Evolutionary conservation across 1,284 basidiomycete species (phyloP), one percentile per base, ranked within the genome.

Genomic region (Melampsora larici-populina): DNA sequence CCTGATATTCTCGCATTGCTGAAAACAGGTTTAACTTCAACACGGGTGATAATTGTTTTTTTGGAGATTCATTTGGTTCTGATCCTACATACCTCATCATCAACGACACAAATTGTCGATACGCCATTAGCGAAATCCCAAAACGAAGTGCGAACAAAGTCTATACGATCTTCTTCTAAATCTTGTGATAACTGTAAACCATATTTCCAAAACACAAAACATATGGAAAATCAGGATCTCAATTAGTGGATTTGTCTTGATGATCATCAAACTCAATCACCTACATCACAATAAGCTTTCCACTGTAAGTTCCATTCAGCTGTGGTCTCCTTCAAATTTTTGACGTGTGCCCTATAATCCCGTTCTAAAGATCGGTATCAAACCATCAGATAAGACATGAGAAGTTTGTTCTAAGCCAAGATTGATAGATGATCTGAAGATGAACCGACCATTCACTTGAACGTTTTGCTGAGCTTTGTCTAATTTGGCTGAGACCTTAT

Each of bases 91-190:
- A 93, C 93, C 88, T 97, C 93, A 83, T 99, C 97, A 83, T 99
- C 96, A 26, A 90, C 87, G 17, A 99, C 95, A 82, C 97, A 99
- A 33, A 97, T 92, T 8, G 92, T 93, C 5, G 94, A 97, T 26
- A 98, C 90, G 0, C 91, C 90, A 84, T 99, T 99, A 1, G 96
- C 94, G 83, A 93, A 97, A 43, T 90, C 89, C 96, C 96, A 99
- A 83, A 97, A 87, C 81, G 93, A 93, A 83, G 95, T 92, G 86
- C 97, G 97, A 86, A 92, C 90, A 82, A 97, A 93, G 79, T 94
- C 93, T 83, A 97, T 86, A 18, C 97, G 88, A 79, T 96, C 91
- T 82, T 98, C 95, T 83, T 99, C 96, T 65, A 97, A 84, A 85
- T 99, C 96, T 85, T 99, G 97, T 80, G 92, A 94, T 76, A 89